Base-by-base conservation (phyloP, 768 basidiomycete species). In the Candolleomyces aberdarensis region DNA sequence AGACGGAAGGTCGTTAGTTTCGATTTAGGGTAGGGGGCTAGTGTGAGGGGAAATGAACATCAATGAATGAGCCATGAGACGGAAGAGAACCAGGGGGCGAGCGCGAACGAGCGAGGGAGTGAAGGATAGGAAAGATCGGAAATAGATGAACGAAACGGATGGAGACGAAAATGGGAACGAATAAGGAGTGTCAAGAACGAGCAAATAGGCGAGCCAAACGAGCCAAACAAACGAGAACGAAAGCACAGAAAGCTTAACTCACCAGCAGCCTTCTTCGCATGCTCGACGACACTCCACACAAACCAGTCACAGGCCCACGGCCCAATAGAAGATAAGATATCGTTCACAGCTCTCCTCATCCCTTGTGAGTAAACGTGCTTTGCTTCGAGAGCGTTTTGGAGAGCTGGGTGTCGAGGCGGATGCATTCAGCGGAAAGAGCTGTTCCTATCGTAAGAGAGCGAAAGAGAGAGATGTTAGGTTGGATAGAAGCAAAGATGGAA, bases 261-360 rank as follows among this genome's bases (percentile, higher is more conserved):
- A 50, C 20, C 29, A n/a, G 22, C 77, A 0, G 79, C 78, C 1
- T 70, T 58, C 63, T 78, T 78, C 0, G 82, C 86, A 46, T 83
- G 76, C 58, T 84, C 75, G 44, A 89, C 65, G 40, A 87, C 86
- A 41, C 77, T 75, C 61, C 77, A 79, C 47, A 91, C 78, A 64
- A 86, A 92, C 91, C 90, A 92, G 67, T 92, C 89, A 1, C 88
- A 82, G 0, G 89, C 85, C 91, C 91, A 92, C 0, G 83, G 74
- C 1, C 90, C 90, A 3, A 92, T 67, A 50, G 89, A 88, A 2
- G 65, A 63, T 60, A 82, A 83, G 36, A 92, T 86, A 51, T 81
- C 86, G 0, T 63, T 65, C 0, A 87, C 88, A 0, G 89, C 76
- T 17, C 78, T 70, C 1, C 76, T 75, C 13, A 76, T 0, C 87